Base-by-base conservation (phyloP, 495 filamentous ascomycete species). In the Penicillium antarcticum region DNA sequence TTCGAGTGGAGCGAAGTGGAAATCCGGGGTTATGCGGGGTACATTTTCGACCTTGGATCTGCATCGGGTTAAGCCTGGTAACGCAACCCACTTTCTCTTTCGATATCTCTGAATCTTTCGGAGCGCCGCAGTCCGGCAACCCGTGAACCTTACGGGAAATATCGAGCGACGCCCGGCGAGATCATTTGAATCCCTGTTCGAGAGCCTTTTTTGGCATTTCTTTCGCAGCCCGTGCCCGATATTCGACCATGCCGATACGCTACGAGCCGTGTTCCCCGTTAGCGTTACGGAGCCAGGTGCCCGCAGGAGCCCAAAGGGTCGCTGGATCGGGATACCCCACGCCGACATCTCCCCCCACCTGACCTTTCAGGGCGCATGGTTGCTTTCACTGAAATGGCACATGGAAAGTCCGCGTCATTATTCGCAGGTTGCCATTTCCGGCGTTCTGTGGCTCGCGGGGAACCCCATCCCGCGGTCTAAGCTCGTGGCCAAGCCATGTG, bases 401-500 rank as follows among this genome's bases (percentile, higher is more conserved):
- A 37, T 29, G n/a, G 6, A 8, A 36, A 7, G 4, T 26, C 38
- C 23, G 24, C 32, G 21, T 32, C 42, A 38, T 52, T 33, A 17
- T 21, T n/a, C 43, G 18, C 21, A 35, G 19, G 31, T 17, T 39
- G 18, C 48, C 42, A 24, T 47, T 37, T 48, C 48, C 53, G 53
- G 53, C 26, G 36, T 24, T n/a, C 18, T 24, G 42, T 29, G 46
- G 56, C 42, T 55, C 21, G 42, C 47, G 42, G 46, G 42, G 23
- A 24, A 11, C 26, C 26, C 24, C 14, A n/a, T 42, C 32, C 21
- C 16, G 26, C 26, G 9, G 26, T 29, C 45, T 37, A 51, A 42
- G 40, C 54, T 53, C 45, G 53, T 56, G 57, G 57, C 52, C 42
- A 19, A 13, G 24, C 53, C 57, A 56, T 60, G 53, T 60, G 57